Evolutionary conservation across 2,329 filamentous ascomycete genomes (phyloP), one percentile per base, ranked within the genome.

Genomic region (Elsinoe ampelina): DNA sequence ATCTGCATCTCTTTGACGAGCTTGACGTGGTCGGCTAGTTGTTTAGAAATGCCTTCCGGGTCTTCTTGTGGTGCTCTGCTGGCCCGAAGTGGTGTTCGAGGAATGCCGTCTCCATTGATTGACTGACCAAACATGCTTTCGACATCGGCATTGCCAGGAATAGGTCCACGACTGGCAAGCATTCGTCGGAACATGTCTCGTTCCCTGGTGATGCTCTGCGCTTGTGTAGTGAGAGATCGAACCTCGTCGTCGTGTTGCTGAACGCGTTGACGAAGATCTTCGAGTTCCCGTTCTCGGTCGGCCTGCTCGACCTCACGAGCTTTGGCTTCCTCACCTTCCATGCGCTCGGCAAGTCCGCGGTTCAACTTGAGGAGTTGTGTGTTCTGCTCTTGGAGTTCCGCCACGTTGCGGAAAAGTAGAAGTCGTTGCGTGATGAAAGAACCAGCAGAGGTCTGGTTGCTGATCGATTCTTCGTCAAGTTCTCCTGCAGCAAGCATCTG

Each of bases 111-210:
- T 13, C 81, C 79, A 58, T 85, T 82, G 32, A 86, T 73, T 15
- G 87, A 87, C 63, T 85, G 83, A 1, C 86, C 88, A 66, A 95
- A 84, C 51, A 84, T 77, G 1, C 84, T 84, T 13, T 80, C 79
- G 17, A 34, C 30, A 59, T 90, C 85, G 11, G 68, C 80, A 67
- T 67, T 80, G 66, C 66, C 77, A 68, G 73, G 84, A 71, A 79
- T 58, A 58, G 83, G 80, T 15, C 83, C 82, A 58, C 83, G 80
- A 60, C 93, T 87, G 63, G 92, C 87, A 30, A 96, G 80, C 76
- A 97, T 91, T 54, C 91, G 89, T 19, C 92, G 85, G 84, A 96
- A 97, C 82, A 96, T 96, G 68, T 98, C 92, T 60, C 93, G 85
- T 73, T 98, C 93, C 65, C 90, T 89, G 68, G 93, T 89, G 70